Evolutionary conservation across 805 yeast species (phyloP), one percentile per base, ranked within the genome.

Genomic region (Ascoidea tarda): DNA sequence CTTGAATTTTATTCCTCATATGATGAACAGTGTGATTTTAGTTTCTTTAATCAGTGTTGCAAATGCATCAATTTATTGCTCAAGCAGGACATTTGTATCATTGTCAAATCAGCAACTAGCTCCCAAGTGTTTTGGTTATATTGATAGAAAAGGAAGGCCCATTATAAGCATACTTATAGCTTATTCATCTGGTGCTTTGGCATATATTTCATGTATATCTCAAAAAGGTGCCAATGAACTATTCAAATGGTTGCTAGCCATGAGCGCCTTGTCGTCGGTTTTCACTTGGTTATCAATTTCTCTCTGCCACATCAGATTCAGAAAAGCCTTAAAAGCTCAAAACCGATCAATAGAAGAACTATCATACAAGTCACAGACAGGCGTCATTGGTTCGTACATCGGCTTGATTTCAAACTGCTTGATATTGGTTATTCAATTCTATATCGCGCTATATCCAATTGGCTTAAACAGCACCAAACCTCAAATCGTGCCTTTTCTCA

Each of bases 231-330:
- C 28, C 28, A 21, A 21, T 21, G 72, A 72, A 31, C 83, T 79
- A 16, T 82, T 81, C 68, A 71, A 75, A 50, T 82, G 88, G 88
- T 69, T 82, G 58, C 66, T 79, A 58, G 76, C 85, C 48, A 69
- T 82, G 52, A 74, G 82, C 47, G 84, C 85, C 48, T 66, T 83
- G 46, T 75, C 82, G 33, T 79, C 83, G 45, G 64, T 81, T 46
- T 76, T 82, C 59, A 79, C 86, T 1, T 82, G 86, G 84, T 63
- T 73, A 51, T 64, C 77, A 16, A 81, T 82, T 55, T 78, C 80
- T 59, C 51, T 77, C 52, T 69, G 78, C 51, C 82, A 81, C 58
- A 64, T 78, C 53, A 68, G 87, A 61, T 79, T 82, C 66, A 75
- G 85, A 71, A 62, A 65, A 47, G 87, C 84, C 2, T 66, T 81